A percentile compares a stretch with the other conserved stretches of the same genome.
These are phyloP conservation scores for Ceratobasidium sp. DNA, from an alignment of 1,284 basidiomycete species.

Conservation along the genomic window DNA sequence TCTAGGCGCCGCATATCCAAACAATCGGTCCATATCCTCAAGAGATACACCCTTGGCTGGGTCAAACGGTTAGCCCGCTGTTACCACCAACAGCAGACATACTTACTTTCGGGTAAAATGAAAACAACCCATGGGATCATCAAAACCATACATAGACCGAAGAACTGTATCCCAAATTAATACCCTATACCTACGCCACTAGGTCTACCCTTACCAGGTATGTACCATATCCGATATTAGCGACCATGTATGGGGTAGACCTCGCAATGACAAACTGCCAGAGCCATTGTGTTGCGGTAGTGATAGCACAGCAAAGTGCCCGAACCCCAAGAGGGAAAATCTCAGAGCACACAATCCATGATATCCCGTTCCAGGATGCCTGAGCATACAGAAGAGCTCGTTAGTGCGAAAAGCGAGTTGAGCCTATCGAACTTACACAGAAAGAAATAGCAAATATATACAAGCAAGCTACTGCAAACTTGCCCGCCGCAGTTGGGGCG, in stretches of 20 bases:
- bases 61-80: background rate
- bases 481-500: slow-evolving; percentile 30
- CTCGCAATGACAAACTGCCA: slow-evolving; percentile 52
- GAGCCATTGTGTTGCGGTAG: slow-evolving; percentile 50
- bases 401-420: background rate
- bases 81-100: background rate
- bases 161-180: slow-evolving; percentile 4
- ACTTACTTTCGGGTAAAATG: slow-evolving; percentile 29
- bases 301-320: slow-evolving; percentile 50
- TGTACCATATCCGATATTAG: slow-evolving; percentile 24
- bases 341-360: slow-evolving; percentile 48
- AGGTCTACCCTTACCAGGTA: slow-evolving; percentile 13
- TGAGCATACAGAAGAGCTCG: background rate
- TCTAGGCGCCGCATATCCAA: background rate
- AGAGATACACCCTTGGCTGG: slow-evolving; percentile 27
- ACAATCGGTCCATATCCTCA: slow-evolving; percentile 15
- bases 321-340: slow-evolving; percentile 53
- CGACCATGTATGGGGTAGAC: slow-evolving; percentile 51
- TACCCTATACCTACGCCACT: background rate
- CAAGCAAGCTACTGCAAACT: slow-evolving; percentile 47
- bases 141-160: slow-evolving; percentile 31
- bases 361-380: slow-evolving; percentile 47
- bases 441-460: slow-evolving; percentile 51
- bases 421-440: slow-evolving; percentile 42
- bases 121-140: slow-evolving; percentile 34